phyloP scores from a whole-genome alignment of 306 rosid genomes.

The Dalbergia cochinchinensis region DNA sequence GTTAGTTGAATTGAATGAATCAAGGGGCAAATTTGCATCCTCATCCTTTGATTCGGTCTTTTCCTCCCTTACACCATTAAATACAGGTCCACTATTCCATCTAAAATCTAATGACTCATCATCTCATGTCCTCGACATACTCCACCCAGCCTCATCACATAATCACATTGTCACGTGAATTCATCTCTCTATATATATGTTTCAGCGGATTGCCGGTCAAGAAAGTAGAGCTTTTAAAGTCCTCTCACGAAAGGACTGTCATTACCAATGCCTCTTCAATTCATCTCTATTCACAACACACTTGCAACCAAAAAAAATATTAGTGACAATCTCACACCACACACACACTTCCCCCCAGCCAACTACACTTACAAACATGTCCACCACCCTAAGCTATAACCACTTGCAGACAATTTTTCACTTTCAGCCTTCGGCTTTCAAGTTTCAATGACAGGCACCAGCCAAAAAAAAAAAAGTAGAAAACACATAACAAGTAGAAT shows the following conservation, averaged over 20 bases:
- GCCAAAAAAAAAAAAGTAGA: neutral
- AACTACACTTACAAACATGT: neutral
- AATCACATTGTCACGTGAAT: slow-evolving; percentile 24
- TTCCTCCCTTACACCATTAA: neutral
- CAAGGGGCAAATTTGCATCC: neutral
- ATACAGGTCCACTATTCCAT: neutral
- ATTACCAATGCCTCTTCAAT: neutral
- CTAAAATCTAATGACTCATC: neutral
- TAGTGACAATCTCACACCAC: neutral
- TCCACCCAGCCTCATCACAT: neutral
- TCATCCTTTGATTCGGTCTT: neutral
- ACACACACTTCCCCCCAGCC: neutral
- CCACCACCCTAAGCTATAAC: neutral
- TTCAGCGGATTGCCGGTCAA: neutral
- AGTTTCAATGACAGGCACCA: neutral
- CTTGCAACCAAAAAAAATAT: neutral
- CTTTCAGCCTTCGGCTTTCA: slow-evolving; percentile 45
- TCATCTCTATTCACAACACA: neutral
- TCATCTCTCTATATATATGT: neutral
- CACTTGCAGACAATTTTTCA: slow-evolving; percentile 47
- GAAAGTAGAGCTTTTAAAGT: too few species aligned
- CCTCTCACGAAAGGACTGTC: neutral
- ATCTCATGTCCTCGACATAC: neutral
- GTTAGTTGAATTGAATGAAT: neutral
- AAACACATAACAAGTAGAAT: too few species aligned